A percentile compares a stretch with the other conserved stretches of the same genome.
These are phyloP conservation scores for Russula vinacea DNA, from an alignment of 768 basidiomycete species.

Conservation along the genomic window DNA sequence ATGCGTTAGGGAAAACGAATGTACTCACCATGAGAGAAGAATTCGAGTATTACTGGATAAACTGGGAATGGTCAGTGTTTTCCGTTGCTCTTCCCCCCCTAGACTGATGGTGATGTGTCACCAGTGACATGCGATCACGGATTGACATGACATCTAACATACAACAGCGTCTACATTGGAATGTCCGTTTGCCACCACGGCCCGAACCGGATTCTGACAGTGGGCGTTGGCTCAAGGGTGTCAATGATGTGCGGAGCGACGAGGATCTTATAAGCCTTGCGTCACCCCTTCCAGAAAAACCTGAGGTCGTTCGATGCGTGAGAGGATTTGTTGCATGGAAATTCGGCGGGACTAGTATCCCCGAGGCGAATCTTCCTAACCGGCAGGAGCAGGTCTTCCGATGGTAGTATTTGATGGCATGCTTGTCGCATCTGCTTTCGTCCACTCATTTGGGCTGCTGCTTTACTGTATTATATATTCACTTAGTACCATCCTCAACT, in stretches of 20 bases:
- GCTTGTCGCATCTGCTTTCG: background rate
- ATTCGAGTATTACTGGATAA: slow-evolving; percentile 64
- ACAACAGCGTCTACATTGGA: slow-evolving; percentile 51
- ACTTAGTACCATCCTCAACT: background rate
- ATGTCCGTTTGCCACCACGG: slow-evolving; percentile 39
- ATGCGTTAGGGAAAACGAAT: slow-evolving; percentile 13
- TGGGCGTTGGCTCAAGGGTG: slow-evolving; percentile 48
- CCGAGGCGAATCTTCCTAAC: background rate
- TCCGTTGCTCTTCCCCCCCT: background rate
- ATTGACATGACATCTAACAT: slow-evolving; percentile 56
- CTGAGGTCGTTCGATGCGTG: slow-evolving; percentile 26
- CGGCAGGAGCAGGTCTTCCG: background rate
- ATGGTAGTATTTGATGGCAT: background rate
- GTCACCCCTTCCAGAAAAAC: background rate
- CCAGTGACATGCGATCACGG: slow-evolving; percentile 74
- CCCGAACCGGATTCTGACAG: slow-evolving; percentile 42
- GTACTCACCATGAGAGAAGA: slow-evolving; percentile 47
- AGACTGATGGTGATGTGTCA: slow-evolving; percentile 2
- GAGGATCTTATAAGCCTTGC: background rate
- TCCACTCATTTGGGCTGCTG: background rate
- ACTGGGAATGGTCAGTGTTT: slow-evolving; percentile 59
- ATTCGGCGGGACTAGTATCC: background rate
- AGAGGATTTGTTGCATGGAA: slow-evolving; percentile 31
- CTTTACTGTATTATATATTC: background rate
- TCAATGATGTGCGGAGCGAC: slow-evolving; percentile 4